Evolutionary conservation across 1,139 yeast genomes (phyloP).

Genomic region (Dujonia santamariae): DNA sequence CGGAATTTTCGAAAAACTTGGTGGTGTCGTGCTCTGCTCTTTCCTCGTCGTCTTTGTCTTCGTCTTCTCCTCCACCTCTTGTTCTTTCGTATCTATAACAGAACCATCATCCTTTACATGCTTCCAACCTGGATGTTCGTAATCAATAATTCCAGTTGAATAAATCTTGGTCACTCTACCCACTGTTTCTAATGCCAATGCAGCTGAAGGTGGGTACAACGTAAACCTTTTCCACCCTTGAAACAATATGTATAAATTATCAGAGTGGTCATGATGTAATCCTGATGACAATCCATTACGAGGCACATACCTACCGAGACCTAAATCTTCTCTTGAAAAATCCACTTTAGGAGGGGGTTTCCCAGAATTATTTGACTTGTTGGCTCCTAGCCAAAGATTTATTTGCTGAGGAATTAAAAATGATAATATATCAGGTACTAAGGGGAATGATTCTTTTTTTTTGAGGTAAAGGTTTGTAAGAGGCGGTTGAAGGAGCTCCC

Average conservation of each 20-base stretch:
- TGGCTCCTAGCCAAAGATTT: constrained; percentile 67
- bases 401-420: constrained; percentile 63
- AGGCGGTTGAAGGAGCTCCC: constrained; percentile 61
- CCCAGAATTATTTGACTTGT: constrained; percentile 13
- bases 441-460: constrained; percentile 28
- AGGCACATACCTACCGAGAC: constrained; percentile 53
- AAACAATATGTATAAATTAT: constrained; percentile 60
- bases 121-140: constrained; percentile 56
- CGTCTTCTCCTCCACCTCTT: constrained; percentile 14
- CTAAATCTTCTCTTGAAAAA: constrained; percentile 22
- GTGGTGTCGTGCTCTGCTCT: constrained; percentile 42
- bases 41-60: constrained; percentile 13
- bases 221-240: constrained; percentile 67
- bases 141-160: constrained; percentile 61
- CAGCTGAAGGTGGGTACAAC: constrained; percentile 59
- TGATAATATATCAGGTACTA: constrained; percentile 38
- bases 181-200: constrained; percentile 53
- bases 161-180: constrained; percentile 52
- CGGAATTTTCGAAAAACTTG: constrained; percentile 63
- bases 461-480: constrained; percentile 38
- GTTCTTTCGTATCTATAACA: constrained; percentile 26
- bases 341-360: constrained; percentile 11
- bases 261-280: constrained; percentile 80
- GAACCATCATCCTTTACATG: constrained; percentile 64
- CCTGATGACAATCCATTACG: constrained; percentile 65